Evolutionary conservation across 129 eudicot species (phyloP), one percentile per base, ranked within the genome.

Genomic region (Saposhnikovia divaricata): DNA sequence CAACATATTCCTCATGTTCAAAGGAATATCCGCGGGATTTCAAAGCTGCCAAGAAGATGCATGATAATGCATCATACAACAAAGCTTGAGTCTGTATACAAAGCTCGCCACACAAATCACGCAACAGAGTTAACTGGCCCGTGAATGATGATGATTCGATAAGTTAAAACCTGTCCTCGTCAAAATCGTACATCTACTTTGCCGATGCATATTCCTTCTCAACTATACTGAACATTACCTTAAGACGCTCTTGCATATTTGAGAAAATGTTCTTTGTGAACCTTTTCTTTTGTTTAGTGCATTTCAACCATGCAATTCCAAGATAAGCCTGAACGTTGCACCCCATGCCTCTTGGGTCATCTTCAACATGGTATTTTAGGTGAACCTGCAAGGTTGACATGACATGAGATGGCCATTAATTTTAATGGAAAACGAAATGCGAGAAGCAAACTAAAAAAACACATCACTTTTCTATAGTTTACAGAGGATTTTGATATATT

Each of bases 271-370:
- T 95, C 79, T 88, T 95, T 16, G 96, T 89, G 63, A 90, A 87
- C 87, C 89, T 85, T 82, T 95, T 95, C 87, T 92, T 89, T 74
- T 95, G 95, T 83, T 85, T 87, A 10, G 95, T 86, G 87, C 86
- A 83, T 84, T 95, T 95, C 80, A 92, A 83, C 99, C 99, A 92
- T 31, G 94, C 91, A 10, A 92, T 83, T 59, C 99, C 99, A 81
- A 90, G 88, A 61, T 80, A 77, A n/a, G 90, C 96, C 83, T 90
- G 93, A 53, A 92, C 93, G 63, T 83, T 88, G 81, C 97, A 95
- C 39, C 90, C 97, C 38, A 80, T 80, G 31, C 94, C 90, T 90
- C 85, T 86, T 40, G 92, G 75, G 61, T 88, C 83, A 77, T 92
- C 97, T 78, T 95, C 99, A 12, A 92, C 85, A 75, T 90, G 94